These are phyloP conservation scores for Durusdinium trenchii DNA, from an alignment of 73 alveolate species.

Conservation along the genomic window DNA sequence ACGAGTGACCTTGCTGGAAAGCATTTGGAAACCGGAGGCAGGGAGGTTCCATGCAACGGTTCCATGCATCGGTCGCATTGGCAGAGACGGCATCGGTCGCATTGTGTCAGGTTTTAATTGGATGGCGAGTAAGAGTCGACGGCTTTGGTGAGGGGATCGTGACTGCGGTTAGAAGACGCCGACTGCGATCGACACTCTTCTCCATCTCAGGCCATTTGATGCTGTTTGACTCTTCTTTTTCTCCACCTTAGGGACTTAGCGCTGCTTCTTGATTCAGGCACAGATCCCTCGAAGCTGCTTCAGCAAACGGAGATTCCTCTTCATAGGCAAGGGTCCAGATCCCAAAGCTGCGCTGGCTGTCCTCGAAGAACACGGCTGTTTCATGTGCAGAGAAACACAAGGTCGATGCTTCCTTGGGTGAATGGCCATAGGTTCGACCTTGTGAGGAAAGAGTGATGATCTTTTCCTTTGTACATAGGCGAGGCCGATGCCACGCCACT, in stretches of 20 bases:
- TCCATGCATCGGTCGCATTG: too few species aligned
- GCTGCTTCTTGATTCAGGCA: neutral
- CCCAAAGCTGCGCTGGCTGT: neutral
- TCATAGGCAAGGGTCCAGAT: neutral
- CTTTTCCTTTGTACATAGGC: neutral
- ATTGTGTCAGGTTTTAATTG: constrained; percentile 53
- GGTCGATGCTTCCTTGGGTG: constrained; percentile 20
- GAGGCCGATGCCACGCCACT: too few species aligned
- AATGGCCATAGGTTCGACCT: constrained; percentile 1
- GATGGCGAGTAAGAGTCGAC: constrained; percentile 68
- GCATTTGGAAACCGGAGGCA: constrained; percentile 43
- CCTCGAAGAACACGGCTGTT: neutral
- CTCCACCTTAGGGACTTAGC: neutral
- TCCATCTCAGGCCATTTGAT: constrained; percentile 21
- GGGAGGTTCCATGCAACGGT: neutral
- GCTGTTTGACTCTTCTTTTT: neutral
- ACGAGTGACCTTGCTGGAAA: constrained; percentile 48
- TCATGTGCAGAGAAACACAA: neutral
- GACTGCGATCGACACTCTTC: constrained; percentile 55
- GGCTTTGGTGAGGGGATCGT: constrained; percentile 70
- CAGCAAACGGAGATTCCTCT: constrained; percentile 17
- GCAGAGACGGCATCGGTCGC: too few species aligned
- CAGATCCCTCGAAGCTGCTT: neutral
- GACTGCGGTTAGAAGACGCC: constrained; percentile 45
- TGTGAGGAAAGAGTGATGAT: constrained; percentile 26